Evolutionary conservation across 352 stramenopile genomes (phyloP), one percentile per base, ranked within the genome.

Genomic region (Globisporangium sylvaticum): DNA sequence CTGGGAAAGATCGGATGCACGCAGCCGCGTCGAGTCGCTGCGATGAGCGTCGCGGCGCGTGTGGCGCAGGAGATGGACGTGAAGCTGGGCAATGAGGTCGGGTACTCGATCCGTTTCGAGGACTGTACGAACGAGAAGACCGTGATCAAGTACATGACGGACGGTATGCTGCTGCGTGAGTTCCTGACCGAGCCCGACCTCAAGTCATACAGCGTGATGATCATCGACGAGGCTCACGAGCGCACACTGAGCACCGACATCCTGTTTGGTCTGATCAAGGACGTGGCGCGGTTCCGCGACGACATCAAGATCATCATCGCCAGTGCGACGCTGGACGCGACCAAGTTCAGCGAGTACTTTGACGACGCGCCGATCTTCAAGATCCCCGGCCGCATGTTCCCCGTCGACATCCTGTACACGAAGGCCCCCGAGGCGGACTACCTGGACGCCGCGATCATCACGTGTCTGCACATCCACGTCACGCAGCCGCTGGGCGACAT

Each of bases 291-390:
- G 4, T 98, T 98, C 68, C 87, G 97, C 9, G 88, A 97, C 55
- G 97, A 99, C 74, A 88, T 99, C 61, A 98, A 98, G 76, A 88
- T 99, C 29, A 98, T 99, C 77, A 97, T 99, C 60, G 95, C 92
- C 53, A 98, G 88, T 73, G 97, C 97, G 12, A 99, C 97, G 15
- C 75, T 99, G 22, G 97, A 99, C 83, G 97, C 97, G 4, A 94
- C 99, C 66, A 99, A 99, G 70, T 99, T 99, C 71, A 98, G 91
- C 22, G 90, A 88, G 9, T 99, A 99, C 74, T 99, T 99, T 76
- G 97, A 99, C 74, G 94, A 98, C 75, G 97, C 97, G 4, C 95
- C 91, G 15, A 98, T 99, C 64, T 99, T 99, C 70, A 98, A 97
- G 75, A 99, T 99, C 64, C 97, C 97, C n/a, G 97, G 97, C 8